These are phyloP conservation scores for Paecilomyces formosus DNA, from an alignment of 2,329 filamentous ascomycete species.

Conservation along the genomic window DNA sequence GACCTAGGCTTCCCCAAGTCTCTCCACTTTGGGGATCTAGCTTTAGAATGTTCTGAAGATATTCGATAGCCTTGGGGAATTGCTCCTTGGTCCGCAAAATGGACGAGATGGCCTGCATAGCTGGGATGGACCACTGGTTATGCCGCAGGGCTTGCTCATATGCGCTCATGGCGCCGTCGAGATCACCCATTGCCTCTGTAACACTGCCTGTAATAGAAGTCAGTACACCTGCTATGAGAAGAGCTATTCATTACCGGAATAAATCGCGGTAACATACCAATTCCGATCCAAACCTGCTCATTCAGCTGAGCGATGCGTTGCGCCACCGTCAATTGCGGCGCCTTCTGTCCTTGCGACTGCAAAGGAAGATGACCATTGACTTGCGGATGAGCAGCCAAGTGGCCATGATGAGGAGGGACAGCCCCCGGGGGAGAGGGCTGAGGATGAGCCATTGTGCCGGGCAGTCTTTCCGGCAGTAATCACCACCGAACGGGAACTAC, in stretches of 20 bases:
- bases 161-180: conserved; percentile 80
- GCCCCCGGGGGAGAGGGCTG: conserved; percentile 73
- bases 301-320: conserved; percentile 74
- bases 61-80: conserved; percentile 89
- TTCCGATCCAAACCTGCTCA: conserved; percentile 83
- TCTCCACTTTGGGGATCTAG: conserved; percentile 85
- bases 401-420: conserved; percentile 60
- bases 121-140: conserved; percentile 79
- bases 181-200: conserved; percentile 78
- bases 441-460: conserved; percentile 60
- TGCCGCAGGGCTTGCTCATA: conserved; percentile 86
- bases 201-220: conserved; percentile 57
- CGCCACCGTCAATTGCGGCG: conserved; percentile 56
- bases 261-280: conserved; percentile 56
- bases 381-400: conserved; percentile 54
- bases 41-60: conserved; percentile 82
- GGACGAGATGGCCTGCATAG: conserved; percentile 89
- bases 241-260: background rate
- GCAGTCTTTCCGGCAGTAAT: background rate
- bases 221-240: conserved; percentile 3
- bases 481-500: conserved; percentile 8
- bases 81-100: conserved; percentile 88
- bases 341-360: conserved; percentile 44
- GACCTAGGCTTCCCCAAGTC: conserved; percentile 93
- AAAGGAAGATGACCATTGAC: conserved; percentile 44